Percentiles rank a stretch among this genome's conserved stretches.
phyloP scores from a whole-genome alignment of 345 rosid genomes.

The Hypericum perforatum region DNA sequence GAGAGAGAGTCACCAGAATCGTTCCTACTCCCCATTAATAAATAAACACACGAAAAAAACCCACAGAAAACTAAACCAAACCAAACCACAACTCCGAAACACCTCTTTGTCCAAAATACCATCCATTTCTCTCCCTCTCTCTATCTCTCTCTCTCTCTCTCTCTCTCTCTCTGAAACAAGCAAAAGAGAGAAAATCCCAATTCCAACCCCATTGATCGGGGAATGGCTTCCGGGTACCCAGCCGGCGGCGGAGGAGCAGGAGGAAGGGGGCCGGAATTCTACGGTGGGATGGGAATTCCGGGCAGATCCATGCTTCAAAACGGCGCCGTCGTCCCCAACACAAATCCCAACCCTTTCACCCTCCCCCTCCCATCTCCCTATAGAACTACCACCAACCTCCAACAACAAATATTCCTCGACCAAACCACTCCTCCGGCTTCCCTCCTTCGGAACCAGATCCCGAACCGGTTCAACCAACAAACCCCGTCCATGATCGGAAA shows the following conservation, averaged over 20 bases:
- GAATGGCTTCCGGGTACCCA: slow-evolving; percentile 76
- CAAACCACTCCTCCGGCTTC: slow-evolving; percentile 40
- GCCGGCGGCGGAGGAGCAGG: slow-evolving; percentile 50
- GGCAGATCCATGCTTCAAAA: slow-evolving; percentile 43
- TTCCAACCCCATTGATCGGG: neutral
- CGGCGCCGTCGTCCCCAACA: slow-evolving; percentile 23
- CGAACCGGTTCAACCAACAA: neutral
- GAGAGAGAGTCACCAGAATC: too few relatives aligned
- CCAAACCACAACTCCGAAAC: too few relatives aligned
- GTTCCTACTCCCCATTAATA: too few relatives aligned
- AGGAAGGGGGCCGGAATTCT: slow-evolving; percentile 36
- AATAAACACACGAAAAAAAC: too few relatives aligned
- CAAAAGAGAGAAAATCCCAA: too few relatives aligned
- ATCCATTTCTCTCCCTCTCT: too few relatives aligned
- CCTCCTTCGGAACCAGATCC: slow-evolving; percentile 17
- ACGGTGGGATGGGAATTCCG: slow-evolving; percentile 20
- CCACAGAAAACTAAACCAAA: too few relatives aligned
- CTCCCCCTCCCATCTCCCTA: slow-evolving; percentile 19
- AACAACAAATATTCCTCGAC: slow-evolving; percentile 48
- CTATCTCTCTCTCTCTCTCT: too few relatives aligned
- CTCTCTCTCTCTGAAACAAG: too few relatives aligned
- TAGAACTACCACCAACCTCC: slow-evolving; percentile 34
- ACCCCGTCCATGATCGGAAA: slow-evolving; percentile 39
- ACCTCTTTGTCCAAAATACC: too few relatives aligned
- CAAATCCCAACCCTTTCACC: slow-evolving; percentile 21